These are phyloP conservation scores for Dendrobium officinale DNA, from an alignment of 106 monocot species.

Conservation along the genomic window DNA sequence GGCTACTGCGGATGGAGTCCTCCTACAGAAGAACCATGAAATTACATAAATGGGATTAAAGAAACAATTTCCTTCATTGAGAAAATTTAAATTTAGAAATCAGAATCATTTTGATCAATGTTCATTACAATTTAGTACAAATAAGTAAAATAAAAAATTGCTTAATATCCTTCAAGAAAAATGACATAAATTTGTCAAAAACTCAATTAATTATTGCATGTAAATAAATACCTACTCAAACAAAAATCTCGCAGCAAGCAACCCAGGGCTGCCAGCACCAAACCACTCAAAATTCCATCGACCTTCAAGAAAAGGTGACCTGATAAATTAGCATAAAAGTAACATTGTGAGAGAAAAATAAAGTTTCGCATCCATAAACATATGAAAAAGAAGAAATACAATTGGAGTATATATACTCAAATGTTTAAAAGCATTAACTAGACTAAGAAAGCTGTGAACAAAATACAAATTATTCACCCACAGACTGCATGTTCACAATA, in stretches of 20 bases:
- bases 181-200: background rate
- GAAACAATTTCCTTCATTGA: background rate
- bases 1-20: constrained; percentile 70
- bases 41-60: constrained; percentile 3
- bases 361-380: background rate
- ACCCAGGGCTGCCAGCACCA: constrained; percentile 77
- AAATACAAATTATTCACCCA: background rate
- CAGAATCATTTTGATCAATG: background rate
- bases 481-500: background rate
- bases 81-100: background rate
- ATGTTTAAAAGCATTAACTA: background rate
- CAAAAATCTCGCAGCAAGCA: constrained; percentile 61
- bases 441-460: background rate
- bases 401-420: background rate
- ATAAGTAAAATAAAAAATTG: background rate
- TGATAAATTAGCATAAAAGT: constrained; percentile 19
- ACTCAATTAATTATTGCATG: background rate
- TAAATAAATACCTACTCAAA: constrained; percentile 74
- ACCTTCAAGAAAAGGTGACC: constrained; percentile 92
- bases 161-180: background rate
- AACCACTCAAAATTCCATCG: constrained; percentile 99
- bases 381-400: background rate
- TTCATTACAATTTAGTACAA: background rate
- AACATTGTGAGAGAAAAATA: background rate
- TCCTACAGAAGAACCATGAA: constrained; percentile 37